These are phyloP conservation scores for Pelargonium exstipulatum DNA, from an alignment of 441 rosid genomes.

Conservation along the genomic window DNA sequence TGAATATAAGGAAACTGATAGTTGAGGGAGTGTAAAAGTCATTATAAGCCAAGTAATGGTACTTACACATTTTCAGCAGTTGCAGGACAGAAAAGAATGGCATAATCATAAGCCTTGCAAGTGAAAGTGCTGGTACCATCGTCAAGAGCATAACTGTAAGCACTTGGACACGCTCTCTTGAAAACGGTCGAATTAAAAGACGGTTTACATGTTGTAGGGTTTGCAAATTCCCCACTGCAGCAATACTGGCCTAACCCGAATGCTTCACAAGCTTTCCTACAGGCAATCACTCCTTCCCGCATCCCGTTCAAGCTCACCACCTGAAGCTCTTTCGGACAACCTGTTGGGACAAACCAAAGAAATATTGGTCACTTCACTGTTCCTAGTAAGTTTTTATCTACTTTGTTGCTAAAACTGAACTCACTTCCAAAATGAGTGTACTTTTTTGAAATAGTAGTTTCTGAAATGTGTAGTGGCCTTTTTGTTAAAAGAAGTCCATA, in stretches of 20 bases:
- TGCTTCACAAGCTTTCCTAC: constrained; percentile 65
- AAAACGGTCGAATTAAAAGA: constrained; percentile 52
- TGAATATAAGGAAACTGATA: too few relatives aligned
- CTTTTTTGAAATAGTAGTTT: too few relatives aligned
- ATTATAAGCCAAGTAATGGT: too few relatives aligned
- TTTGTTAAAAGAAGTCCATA: too few relatives aligned
- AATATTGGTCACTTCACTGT: too few relatives aligned
- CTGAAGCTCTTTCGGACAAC: constrained; percentile 85
- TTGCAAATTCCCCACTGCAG: constrained; percentile 66
- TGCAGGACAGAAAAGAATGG: constrained; percentile 52
- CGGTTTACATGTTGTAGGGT: constrained; percentile 54
- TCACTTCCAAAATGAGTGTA: too few relatives aligned
- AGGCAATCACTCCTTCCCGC: constrained; percentile 43
- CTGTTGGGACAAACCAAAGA: constrained; percentile 23
- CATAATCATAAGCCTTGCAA: constrained; percentile 58
- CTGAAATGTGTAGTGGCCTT: too few relatives aligned
- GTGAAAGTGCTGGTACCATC: constrained; percentile 67
- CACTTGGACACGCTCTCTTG: constrained; percentile 64
- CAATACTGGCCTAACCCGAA: constrained; percentile 65
- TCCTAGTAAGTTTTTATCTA: too few relatives aligned
- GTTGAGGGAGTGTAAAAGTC: too few relatives aligned
- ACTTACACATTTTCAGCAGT: neutral
- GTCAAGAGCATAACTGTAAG: constrained; percentile 63
- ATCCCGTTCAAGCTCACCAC: constrained; percentile 37
- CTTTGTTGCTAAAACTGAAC: too few relatives aligned